Evolutionary conservation across 768 basidiomycete genomes (phyloP), one percentile per base, ranked within the genome.

Genomic region (Dentipellis fragilis): DNA sequence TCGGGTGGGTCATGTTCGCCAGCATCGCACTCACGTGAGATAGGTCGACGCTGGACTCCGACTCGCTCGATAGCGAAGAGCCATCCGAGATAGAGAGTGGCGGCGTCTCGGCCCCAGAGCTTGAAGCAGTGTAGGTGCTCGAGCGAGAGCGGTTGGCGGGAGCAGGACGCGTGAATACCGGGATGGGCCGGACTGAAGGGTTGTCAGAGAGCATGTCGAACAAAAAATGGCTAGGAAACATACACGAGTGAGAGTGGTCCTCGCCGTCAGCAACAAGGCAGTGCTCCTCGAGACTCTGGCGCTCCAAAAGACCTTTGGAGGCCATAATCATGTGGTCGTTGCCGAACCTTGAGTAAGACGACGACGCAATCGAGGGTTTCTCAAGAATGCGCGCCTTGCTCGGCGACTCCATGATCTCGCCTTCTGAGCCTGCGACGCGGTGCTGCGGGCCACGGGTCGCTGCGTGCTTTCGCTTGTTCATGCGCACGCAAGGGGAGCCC

Each of bases 1-100:
- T 64, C 0, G 83, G 80, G 40, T 80, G 73, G 0, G 81, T 78
- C 0, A 75, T 66, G 49, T 81, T 83, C 4, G 81, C 67, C 16
- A 91, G 74, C 16, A 80, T 67, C 3, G 71, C 59, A 58, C 81
- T 81, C 54, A 91, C 66, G 1, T 81, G 80, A 0, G 77, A 75
- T 2, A 89, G 65, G 66, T 91, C 88, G 51, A 61, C 57, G 68
- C 87, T 89, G 0, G 85, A 88, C 65, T 85, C 80, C 0, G 88
- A 90, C 35, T 83, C 84, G 4, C 81, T 85, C 0, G 83, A 85
- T 49, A 81, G 69, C 0, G 77, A 87, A 1, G 84, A 84, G 2
- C 80, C 80, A 57, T 88, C 87, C 36, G 38, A 52, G 0, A 81
- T 87, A 4, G 75, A 85, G 3, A 89, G 74, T 0, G 87, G 85